Percentiles rank a stretch among this genome's conserved stretches.
Evolutionary conservation across 2,329 filamentous ascomycete genomes (phyloP).

Genomic region (Pezicula radicicola): DNA sequence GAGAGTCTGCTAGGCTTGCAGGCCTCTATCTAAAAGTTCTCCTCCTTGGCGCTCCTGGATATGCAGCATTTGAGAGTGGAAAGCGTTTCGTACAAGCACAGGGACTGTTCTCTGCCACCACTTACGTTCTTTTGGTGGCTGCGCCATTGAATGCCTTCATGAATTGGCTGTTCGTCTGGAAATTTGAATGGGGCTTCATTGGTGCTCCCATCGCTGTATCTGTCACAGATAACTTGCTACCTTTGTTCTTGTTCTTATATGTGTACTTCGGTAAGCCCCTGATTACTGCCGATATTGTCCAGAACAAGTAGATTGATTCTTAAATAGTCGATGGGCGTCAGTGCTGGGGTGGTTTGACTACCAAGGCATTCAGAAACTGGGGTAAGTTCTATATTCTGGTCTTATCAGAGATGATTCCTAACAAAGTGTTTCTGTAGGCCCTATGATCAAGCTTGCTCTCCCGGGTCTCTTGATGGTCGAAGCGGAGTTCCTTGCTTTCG

Average conservation of each 20-base stretch:
- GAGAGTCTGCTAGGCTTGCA: slow-evolving; percentile 66
- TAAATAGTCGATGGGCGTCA: slow-evolving; percentile 58
- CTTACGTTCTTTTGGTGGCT: slow-evolving; percentile 73
- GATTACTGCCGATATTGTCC: no score
- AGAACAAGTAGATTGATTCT: no score
- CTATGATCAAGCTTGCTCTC: slow-evolving; percentile 83
- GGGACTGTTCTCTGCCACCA: slow-evolving; percentile 75
- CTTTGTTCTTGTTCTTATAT: slow-evolving; percentile 69
- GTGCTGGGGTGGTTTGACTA: slow-evolving; percentile 80
- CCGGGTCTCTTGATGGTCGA: slow-evolving; percentile 93
- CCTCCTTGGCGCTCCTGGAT: slow-evolving; percentile 69
- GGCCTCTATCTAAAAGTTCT: slow-evolving; percentile 72
- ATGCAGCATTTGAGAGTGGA: slow-evolving; percentile 71
- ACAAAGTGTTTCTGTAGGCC: slow-evolving; percentile 34
- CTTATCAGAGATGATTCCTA: not conserved
- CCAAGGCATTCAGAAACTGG: slow-evolving; percentile 71
- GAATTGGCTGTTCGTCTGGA: slow-evolving; percentile 80
- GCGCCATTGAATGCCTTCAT: slow-evolving; percentile 74
- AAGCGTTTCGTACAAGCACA: slow-evolving; percentile 83
- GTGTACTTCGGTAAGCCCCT: slow-evolving; percentile 49
- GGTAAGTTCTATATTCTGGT: slow-evolving; percentile 21
- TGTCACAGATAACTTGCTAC: slow-evolving; percentile 73
- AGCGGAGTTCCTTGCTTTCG: slow-evolving; percentile 90
- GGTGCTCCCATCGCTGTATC: slow-evolving; percentile 78
- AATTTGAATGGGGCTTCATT: slow-evolving; percentile 65